A percentile compares a stretch with the other conserved stretches of the same genome.
These are phyloP conservation scores for Xerocomus nothofagi DNA, from an alignment of 1,284 basidiomycete species.

Conservation along the genomic window DNA sequence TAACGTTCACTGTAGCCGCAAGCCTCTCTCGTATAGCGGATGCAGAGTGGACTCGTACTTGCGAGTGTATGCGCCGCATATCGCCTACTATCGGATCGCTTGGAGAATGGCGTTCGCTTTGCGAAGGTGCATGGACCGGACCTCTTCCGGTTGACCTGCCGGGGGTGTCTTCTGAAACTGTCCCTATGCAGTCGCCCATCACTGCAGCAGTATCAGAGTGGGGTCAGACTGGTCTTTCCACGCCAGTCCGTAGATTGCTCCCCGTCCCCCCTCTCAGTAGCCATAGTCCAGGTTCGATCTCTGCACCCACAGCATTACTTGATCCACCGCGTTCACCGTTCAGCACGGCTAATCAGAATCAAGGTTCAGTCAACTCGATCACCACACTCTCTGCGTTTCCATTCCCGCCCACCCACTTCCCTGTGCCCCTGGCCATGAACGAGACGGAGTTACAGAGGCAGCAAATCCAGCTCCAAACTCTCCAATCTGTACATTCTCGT, in stretches of 20 bases:
- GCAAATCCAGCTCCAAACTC: slow-evolving; percentile 31
- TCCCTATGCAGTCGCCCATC: not conserved
- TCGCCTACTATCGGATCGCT: slow-evolving; percentile 65
- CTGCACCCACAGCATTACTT: slow-evolving; percentile 6
- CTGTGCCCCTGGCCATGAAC: slow-evolving; percentile 49
- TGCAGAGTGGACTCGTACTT: slow-evolving; percentile 71
- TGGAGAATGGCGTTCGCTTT: slow-evolving; percentile 68
- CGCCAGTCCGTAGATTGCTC: slow-evolving; percentile 20
- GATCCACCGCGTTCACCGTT: slow-evolving; percentile 41
- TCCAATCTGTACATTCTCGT: slow-evolving; percentile 21
- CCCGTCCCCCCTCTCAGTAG: slow-evolving; percentile 24
- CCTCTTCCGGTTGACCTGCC: slow-evolving; percentile 54
- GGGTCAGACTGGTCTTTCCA: slow-evolving; percentile 27
- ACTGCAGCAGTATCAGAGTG: slow-evolving; percentile 28
- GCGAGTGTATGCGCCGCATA: slow-evolving; percentile 65
- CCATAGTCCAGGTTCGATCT: slow-evolving; percentile 13
- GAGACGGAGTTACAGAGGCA: slow-evolving; percentile 30
- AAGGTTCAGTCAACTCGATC: slow-evolving; percentile 50
- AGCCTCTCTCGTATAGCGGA: slow-evolving; percentile 69
- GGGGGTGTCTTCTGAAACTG: slow-evolving; percentile 24
- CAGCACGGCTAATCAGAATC: slow-evolving; percentile 36
- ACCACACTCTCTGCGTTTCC: slow-evolving; percentile 71
- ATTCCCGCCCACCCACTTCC: slow-evolving; percentile 67
- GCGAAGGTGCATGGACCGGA: slow-evolving; percentile 72
- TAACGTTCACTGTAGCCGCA: slow-evolving; percentile 61